Evolutionary conservation across 2,329 filamentous ascomycete species (phyloP), one percentile per base, ranked within the genome.

Genomic region (Alternaria sp.): DNA sequence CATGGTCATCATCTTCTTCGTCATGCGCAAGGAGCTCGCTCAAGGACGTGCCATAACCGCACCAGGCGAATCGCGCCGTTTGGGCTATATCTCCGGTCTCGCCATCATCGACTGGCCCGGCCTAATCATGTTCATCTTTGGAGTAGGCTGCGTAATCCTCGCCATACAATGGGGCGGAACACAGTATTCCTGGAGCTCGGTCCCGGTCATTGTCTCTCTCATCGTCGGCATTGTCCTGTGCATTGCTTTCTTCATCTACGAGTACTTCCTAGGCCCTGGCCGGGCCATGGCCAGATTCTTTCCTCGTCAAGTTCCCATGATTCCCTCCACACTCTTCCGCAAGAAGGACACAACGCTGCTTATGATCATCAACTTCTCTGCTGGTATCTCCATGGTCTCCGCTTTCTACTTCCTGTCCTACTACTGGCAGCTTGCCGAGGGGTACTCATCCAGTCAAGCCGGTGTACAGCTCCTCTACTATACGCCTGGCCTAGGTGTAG

Each of bases 381-480:
- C 85, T 0, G 89, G 89, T 4, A 84, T 87, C 67, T 82, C 78
- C 0, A 75, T 83, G 65, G 84, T 84, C 72, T 80, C 84, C 12
- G 85, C 89, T 1, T 86, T 91, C 65, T 92, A 91, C 74, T 92
- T 91, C 67, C 86, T 89, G 66, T 87, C 86, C 16, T 83, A 91
- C 18, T 92, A 90, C 74, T 91, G 91, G 73, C 85, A 86, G 2
- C 78, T 90, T 16, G 88, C 90, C 0, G 79, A 87, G 74, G 83
- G 81, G 6, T 86, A 85, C 62, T 74, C 65, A 28, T 81, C 79
- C 28, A 84, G 83, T 25, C 63, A 72, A 55, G 71, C 75, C 3
- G 76, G 76, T n/a, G 56, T 74, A 70, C 84, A 88, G 59, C 79
- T 92, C 11, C 76, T 91, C 1, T 90, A 85, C 72, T 91, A 89